Percentiles rank a stretch among this genome's conserved stretches.
phyloP scores from a whole-genome alignment of 2,329 filamentous ascomycete genomes.

The Hymenoscyphus linearis region DNA sequence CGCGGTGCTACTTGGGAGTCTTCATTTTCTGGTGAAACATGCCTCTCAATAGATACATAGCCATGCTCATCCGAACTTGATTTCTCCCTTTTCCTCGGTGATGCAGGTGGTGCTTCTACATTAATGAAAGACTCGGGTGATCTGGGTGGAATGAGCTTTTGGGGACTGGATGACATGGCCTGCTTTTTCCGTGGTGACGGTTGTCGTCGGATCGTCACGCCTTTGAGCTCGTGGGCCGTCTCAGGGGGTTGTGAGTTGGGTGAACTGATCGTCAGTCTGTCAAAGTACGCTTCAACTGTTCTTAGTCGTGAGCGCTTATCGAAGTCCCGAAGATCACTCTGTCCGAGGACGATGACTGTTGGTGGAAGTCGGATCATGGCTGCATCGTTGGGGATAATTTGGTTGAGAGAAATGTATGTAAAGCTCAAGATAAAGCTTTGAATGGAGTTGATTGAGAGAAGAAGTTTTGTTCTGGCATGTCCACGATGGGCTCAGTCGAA shows the following conservation, averaged over 20 bases:
- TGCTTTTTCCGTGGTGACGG: neutral
- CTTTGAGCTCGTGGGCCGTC: neutral
- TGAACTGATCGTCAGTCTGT: slow-evolving; percentile 5
- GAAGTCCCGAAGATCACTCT: slow-evolving; percentile 25
- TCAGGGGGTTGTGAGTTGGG: neutral
- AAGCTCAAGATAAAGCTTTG: neutral
- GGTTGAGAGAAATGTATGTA: neutral
- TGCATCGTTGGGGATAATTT: neutral
- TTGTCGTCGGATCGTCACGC: neutral
- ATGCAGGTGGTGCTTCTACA: neutral
- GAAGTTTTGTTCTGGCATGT: neutral
- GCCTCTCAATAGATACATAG: neutral
- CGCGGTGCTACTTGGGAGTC: neutral
- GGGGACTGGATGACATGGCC: neutral
- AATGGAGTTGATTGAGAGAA: neutral
- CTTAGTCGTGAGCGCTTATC: slow-evolving; percentile 17
- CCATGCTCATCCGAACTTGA: neutral
- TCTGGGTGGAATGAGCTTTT: neutral
- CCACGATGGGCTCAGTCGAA: neutral
- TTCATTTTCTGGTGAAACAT: slow-evolving; percentile 7
- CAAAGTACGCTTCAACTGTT: slow-evolving; percentile 9
- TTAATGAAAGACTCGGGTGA: neutral
- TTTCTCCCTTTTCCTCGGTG: neutral
- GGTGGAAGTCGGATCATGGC: slow-evolving; percentile 28
- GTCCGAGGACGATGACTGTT: slow-evolving; percentile 22